A percentile compares a stretch with the other conserved stretches of the same genome.
Evolutionary conservation across 192 early-diverging fungal genomes (phyloP).

Genomic region (Gorgonomyces haynaldii): DNA sequence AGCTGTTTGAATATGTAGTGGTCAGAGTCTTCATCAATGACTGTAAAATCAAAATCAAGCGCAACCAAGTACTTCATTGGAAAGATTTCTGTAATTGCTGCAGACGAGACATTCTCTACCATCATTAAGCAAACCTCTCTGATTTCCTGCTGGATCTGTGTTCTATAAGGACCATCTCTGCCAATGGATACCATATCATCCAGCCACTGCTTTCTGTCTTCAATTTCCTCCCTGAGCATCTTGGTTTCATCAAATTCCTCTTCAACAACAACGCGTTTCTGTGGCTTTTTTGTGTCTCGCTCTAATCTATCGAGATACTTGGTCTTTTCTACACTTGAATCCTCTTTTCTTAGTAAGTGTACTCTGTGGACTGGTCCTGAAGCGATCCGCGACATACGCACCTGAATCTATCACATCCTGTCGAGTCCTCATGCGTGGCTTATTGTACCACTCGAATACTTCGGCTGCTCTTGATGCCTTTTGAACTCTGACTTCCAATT

Average conservation of each 20-base stretch:
- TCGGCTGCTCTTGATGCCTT: not conserved
- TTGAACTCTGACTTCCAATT: not conserved
- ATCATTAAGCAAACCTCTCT: constrained; percentile 7
- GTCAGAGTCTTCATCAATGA: constrained; percentile 25
- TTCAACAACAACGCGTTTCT: not conserved
- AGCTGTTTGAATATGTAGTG: constrained; percentile 17
- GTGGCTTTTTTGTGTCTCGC: not conserved
- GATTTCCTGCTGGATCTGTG: constrained; percentile 34
- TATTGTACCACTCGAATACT: constrained; percentile 6
- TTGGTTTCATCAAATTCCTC: constrained; percentile 33
- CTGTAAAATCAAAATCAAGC: constrained; percentile 29
- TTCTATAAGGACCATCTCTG: constrained; percentile 21
- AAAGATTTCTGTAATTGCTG: not conserved
- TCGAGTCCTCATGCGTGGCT: constrained; percentile 19
- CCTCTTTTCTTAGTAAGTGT: constrained; percentile 9
- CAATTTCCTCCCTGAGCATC: constrained; percentile 36
- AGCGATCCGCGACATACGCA: constrained; percentile 26
- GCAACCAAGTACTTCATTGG: constrained; percentile 11
- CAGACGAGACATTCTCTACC: not conserved
- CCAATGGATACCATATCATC: constrained; percentile 40
- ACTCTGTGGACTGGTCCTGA: constrained; percentile 17
- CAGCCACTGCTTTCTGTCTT: constrained; percentile 34
- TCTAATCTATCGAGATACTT: constrained; percentile 9
- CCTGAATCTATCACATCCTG: constrained; percentile 16
- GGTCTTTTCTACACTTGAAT: constrained; percentile 19